Evolutionary conservation across 2,329 filamentous ascomycete genomes (phyloP).

Genomic region (Bipolaris cookei): DNA sequence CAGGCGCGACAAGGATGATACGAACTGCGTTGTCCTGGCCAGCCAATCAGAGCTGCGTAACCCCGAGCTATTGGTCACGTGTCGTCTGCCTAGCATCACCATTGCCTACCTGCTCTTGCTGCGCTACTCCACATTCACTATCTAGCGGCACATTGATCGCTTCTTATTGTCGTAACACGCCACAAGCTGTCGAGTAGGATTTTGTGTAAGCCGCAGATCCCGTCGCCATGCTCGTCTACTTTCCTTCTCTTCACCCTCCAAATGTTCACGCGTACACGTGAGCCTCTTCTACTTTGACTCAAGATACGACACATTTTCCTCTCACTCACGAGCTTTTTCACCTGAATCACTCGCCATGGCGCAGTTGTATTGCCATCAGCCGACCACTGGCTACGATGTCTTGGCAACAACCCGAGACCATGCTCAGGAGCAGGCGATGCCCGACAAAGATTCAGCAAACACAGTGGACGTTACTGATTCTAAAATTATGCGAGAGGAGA

Average conservation of each 20-base stretch:
- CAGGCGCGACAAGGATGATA: conserved; percentile 31
- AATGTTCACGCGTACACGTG: conserved; percentile 24
- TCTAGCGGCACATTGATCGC: background rate
- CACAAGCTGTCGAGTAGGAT: background rate
- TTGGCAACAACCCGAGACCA: background rate
- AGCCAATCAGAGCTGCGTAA: conserved; percentile 28
- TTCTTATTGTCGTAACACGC: background rate
- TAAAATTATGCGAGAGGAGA: background rate
- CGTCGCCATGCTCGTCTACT: conserved; percentile 25
- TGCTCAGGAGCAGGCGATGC: conserved; percentile 6
- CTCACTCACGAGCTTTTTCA: background rate
- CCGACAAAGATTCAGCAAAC: conserved; percentile 2
- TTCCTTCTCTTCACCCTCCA: conserved; percentile 18
- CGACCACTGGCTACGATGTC: background rate
- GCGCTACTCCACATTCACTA: background rate
- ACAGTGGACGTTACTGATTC: background rate
- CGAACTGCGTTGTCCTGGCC: conserved; percentile 14
- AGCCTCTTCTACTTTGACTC: conserved; percentile 4
- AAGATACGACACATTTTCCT: background rate
- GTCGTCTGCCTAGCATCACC: background rate
- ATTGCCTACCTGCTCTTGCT: conserved; percentile 12
- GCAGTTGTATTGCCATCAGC: background rate
- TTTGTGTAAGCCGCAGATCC: background rate
- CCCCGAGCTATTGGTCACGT: conserved; percentile 22
- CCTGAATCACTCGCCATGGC: background rate